These are phyloP conservation scores for Chenopodium album DNA, from an alignment of 148 eudicot genomes.

Conservation along the genomic window DNA sequence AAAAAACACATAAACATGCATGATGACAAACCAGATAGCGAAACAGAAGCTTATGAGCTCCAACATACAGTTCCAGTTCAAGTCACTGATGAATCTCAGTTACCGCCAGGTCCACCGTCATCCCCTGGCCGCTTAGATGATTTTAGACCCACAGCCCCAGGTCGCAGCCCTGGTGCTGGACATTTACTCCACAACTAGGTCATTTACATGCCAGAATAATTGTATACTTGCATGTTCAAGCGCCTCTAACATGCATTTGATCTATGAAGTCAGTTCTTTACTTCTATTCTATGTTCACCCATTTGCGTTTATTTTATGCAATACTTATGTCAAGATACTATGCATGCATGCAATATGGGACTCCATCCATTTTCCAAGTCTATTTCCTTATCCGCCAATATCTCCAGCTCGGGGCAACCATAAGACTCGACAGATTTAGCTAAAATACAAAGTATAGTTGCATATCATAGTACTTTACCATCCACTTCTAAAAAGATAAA, in stretches of 20 bases:
- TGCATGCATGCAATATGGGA: conserved; percentile 16
- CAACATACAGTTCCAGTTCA: conserved; percentile 16
- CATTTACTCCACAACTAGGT: conserved; percentile 41
- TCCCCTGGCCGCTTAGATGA: conserved; percentile 24
- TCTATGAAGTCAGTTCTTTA: background rate
- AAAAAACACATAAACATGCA: conserved; percentile 6
- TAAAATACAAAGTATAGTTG: background rate
- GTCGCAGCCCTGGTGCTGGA: conserved; percentile 61
- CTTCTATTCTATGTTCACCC: background rate
- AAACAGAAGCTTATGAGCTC: conserved; percentile 7
- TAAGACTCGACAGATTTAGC: background rate
- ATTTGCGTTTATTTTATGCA: background rate
- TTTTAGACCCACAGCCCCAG: conserved; percentile 51
- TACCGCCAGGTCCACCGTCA: conserved; percentile 26
- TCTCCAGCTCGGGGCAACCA: conserved; percentile 2
- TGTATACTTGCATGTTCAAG: background rate
- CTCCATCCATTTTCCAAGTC: conserved; percentile 1
- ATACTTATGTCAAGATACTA: background rate
- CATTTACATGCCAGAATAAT: conserved; percentile 6
- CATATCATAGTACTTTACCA: background rate
- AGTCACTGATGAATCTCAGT: conserved; percentile 20
- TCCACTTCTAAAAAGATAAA: background rate
- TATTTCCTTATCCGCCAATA: conserved; percentile 7
- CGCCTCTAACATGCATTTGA: background rate
- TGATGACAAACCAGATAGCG: conserved; percentile 2